Conservation (phyloP, 306 rosid species). For the Vachellia pachyceras region DNA sequence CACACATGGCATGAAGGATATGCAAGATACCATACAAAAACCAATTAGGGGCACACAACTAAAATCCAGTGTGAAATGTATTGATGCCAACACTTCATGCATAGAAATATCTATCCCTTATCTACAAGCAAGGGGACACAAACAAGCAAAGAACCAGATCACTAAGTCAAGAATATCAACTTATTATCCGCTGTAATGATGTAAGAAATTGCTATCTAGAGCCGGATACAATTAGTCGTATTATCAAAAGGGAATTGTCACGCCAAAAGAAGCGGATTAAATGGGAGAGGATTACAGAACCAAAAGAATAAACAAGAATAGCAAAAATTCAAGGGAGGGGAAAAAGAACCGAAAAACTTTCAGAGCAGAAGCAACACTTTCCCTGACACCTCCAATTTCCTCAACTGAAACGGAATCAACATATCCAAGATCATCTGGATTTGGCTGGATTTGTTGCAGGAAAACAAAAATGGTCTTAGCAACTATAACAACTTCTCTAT, state of each 20-base stretch:
- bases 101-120: neutral
- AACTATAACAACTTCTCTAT: constrained; percentile 1
- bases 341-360: constrained; percentile 16
- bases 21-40: too few relatives aligned
- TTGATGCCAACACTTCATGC: too few relatives aligned
- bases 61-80: too few relatives aligned
- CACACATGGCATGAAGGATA: too few relatives aligned
- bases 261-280: neutral
- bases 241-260: neutral
- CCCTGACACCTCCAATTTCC: constrained; percentile 96
- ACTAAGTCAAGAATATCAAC: neutral
- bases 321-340: neutral
- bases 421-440: constrained; percentile 86
- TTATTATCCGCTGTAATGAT: neutral
- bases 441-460: constrained; percentile 74
- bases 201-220: neutral
- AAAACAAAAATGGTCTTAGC: constrained; percentile 41
- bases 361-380: constrained; percentile 19
- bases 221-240: neutral
- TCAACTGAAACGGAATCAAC: constrained; percentile 83
- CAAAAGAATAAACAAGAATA: neutral
- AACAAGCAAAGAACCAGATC: neutral
- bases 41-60: too few relatives aligned
- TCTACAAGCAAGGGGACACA: neutral
- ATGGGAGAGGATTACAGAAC: neutral